These are phyloP conservation scores for Scleromitrula shiraiana DNA, from an alignment of 2,329 filamentous ascomycete genomes.

Conservation along the genomic window DNA sequence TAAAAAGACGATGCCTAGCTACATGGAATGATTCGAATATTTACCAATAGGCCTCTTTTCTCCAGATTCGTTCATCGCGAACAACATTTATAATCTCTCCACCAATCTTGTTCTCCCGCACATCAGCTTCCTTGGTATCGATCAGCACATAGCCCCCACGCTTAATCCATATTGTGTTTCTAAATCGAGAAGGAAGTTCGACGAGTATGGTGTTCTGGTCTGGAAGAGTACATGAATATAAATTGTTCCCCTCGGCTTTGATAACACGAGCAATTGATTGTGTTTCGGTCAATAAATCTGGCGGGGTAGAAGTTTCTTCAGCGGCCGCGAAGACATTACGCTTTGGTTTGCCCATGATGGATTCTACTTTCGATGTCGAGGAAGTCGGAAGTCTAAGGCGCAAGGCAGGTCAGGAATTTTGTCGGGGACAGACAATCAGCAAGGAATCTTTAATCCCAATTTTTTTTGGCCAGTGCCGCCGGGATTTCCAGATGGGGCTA, in stretches of 20 bases:
- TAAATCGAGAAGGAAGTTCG: conserved; percentile 77
- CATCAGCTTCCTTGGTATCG: conserved; percentile 58
- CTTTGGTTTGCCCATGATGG: conserved; percentile 66
- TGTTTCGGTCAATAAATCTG: conserved; percentile 48
- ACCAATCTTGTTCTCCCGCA: conserved; percentile 65
- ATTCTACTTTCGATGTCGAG: too few relatives aligned
- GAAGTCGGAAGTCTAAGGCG: too few relatives aligned
- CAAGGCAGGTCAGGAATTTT: too few relatives aligned
- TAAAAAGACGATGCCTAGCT: background rate
- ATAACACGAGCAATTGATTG: conserved; percentile 69
- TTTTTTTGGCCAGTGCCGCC: too few relatives aligned
- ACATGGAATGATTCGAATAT: background rate
- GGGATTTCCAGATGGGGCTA: too few relatives aligned
- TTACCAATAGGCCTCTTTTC: conserved; percentile 82
- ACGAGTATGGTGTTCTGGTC: conserved; percentile 59
- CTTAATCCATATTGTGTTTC: conserved; percentile 90
- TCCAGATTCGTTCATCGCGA: conserved; percentile 83
- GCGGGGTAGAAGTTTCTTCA: conserved; percentile 58
- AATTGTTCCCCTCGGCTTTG: conserved; percentile 79
- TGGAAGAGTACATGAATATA: conserved; percentile 73
- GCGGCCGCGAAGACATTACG: conserved; percentile 70
- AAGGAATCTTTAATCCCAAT: too few relatives aligned
- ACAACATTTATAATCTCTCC: conserved; percentile 94
- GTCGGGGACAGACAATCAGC: too few relatives aligned
- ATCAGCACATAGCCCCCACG: conserved; percentile 81